These are phyloP conservation scores for Fagus sylvatica DNA, from an alignment of 306 rosid genomes.

Conservation along the genomic window DNA sequence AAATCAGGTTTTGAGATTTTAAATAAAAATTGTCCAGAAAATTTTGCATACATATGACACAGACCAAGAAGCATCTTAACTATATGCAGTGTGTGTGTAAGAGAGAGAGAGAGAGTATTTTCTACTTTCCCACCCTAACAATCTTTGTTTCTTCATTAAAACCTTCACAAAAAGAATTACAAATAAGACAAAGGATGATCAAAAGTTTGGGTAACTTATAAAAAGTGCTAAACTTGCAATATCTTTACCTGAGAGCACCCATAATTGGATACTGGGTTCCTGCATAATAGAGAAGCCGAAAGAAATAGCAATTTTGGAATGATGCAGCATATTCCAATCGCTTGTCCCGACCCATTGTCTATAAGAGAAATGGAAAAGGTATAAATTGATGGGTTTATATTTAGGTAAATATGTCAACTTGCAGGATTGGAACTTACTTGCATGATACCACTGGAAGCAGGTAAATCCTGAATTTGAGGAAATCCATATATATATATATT, in stretches of 20 bases:
- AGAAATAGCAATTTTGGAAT: slow-evolving; percentile 76
- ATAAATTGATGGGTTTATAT: slow-evolving; percentile 23
- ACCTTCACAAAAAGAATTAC: background rate
- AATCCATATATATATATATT: slow-evolving; percentile 5
- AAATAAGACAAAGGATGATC: background rate
- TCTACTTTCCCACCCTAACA: too few relatives aligned
- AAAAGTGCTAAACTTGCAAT: slow-evolving; percentile 4
- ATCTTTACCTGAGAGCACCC: slow-evolving; percentile 85
- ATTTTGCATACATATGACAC: too few relatives aligned
- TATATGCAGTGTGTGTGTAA: too few relatives aligned
- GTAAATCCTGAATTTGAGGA: slow-evolving; percentile 70
- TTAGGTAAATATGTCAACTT: slow-evolving; percentile 18
- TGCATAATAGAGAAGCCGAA: slow-evolving; percentile 92
- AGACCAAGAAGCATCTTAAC: too few relatives aligned
- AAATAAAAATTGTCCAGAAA: too few relatives aligned
- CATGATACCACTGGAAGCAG: slow-evolving; percentile 95
- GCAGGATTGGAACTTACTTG: slow-evolving; percentile 60
- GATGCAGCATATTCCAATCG: slow-evolving; percentile 89
- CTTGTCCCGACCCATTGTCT: slow-evolving; percentile 95
- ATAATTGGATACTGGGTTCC: slow-evolving; percentile 96
- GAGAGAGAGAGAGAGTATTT: too few relatives aligned
- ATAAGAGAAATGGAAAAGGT: slow-evolving; percentile 24
- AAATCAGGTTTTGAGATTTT: too few relatives aligned
- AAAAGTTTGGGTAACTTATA: background rate
- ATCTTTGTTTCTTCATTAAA: too few relatives aligned